Conservation (phyloP, 176 grass and related monocot species). For the Hyparrhenia diplandra region DNA sequence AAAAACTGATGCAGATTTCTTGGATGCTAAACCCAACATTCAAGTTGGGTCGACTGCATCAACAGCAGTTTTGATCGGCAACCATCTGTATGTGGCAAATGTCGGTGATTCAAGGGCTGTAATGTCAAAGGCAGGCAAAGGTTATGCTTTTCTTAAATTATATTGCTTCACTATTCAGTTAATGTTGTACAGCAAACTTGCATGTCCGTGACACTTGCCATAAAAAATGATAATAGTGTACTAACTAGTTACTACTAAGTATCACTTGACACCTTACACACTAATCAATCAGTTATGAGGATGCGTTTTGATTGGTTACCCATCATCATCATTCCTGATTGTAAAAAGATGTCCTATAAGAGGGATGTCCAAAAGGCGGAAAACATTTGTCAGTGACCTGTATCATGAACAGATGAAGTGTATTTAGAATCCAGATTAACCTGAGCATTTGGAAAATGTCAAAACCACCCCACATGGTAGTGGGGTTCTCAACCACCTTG, state of each 20-base stretch:
- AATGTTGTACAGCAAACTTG: not conserved
- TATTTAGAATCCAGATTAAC: not conserved
- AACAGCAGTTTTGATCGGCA: conserved; percentile 73
- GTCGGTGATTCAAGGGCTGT: conserved; percentile 90
- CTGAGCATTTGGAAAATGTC: not conserved
- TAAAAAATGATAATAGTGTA: conserved; percentile 1
- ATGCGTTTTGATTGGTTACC: not conserved
- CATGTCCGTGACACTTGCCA: not conserved
- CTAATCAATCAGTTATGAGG: not conserved
- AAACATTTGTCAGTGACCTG: not conserved
- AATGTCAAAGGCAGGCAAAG: conserved; percentile 84
- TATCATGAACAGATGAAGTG: not conserved
- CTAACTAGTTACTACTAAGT: not conserved
- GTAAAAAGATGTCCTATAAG: not conserved
- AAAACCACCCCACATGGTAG: not conserved
- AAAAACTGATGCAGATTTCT: conserved; percentile 73
- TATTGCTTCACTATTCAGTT: not conserved
- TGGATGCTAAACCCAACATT: conserved; percentile 61
- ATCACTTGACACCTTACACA: not conserved
- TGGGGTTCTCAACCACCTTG: not conserved
- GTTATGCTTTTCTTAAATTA: conserved; percentile 26
- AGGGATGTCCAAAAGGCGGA: not conserved
- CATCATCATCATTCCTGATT: not conserved
- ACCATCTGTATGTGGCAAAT: conserved; percentile 80
- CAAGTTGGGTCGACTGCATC: conserved; percentile 80